Base-by-base conservation (phyloP, 257 asterid species). In the Leonotis leonurus region DNA sequence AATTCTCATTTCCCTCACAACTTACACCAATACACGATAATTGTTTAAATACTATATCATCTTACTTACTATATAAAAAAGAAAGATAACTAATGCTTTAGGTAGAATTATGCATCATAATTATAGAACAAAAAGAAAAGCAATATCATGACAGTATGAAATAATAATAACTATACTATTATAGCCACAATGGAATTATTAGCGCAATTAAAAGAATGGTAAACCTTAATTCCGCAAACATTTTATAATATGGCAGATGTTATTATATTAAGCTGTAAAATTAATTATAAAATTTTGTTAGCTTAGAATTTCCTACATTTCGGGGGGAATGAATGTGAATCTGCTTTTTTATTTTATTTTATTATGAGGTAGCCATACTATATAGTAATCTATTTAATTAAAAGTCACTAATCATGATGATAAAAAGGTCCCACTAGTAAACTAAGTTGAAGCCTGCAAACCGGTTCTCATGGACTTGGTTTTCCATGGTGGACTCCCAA, bases 381-480 rank as follows among this genome's bases (percentile, higher is more conserved):
- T n/a, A n/a, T n/a, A n/a, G n/a, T n/a, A n/a, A 62, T 22, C 3
- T 29, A 32, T 49, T 41, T 40, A 71, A 64, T 39, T 58, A 64
- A 30, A 48, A 27, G 49, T 41, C 33, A 37, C 49, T 46, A 65
- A 65, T 36, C 68, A 50, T 49, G 53, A 65, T 50, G 18, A n/a
- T 65, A 8, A 8, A n/a, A 30, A 46, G 67, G 32, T 30, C 77
- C 73, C 78, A 73, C 67, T 48, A 27, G 60, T 46, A 40, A 64
- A 73, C 69, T 53, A 62, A 37, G 41, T 36, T 56, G 20, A 68
- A 60, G 73, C 77, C 77, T 72, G 73, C 77, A 24, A 65, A 50
- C 68, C 59, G 36, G 64, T 59, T 71, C 72, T 66, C 77, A 65
- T 66, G 73, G 69, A 65, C 72, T 65, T 41, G 69, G 69, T 72